Base-by-base conservation (phyloP, 371 early-diverging fungal genomes). In the Synchytrium microbalum region DNA sequence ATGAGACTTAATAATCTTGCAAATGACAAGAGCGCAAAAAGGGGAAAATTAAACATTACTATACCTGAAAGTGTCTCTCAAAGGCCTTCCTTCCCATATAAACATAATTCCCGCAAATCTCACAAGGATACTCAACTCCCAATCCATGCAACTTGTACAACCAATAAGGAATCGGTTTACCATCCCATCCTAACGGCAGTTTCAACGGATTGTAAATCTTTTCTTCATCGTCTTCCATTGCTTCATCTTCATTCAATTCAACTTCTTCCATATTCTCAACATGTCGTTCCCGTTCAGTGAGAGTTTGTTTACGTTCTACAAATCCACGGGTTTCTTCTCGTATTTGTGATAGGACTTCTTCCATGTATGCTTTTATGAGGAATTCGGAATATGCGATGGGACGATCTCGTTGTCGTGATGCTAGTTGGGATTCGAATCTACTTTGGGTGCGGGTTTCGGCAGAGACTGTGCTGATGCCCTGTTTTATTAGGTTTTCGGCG, bases 121-220 rank as follows among this genome's bases (percentile, higher is more conserved):
- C 98, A 70, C 99, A 98, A 0, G 91, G 84, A 70, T 93, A 96
- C 68, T 94, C 91, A 33, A 93, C 89, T 14, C 94, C 93, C 57
- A 98, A 74, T 5, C 99, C 99, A 72, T 96, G 97, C 58, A 96
- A 80, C 74, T 96, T 97, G 80, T 92, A 98, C 30, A 98, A 79
- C 99, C 99, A 98, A 73, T 89, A 95, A 13, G 99, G 99, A 73
- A 98, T 98, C 16, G 97, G 97, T 69, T 98, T 98, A 33, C 98
- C 99, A 70, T 97, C 98, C 96, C 96, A 96, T 10, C 96, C 98
- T 52, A 98, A 72, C 3, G 97, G 97, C 56, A 98, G 75, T 64
- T 96, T 96, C 24, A 96, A 81, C 16, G 98, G 98, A 69, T 98
- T 98, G 73, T 98, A 96, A 30, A 94, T 86, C 64, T 93, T 94